Evolutionary conservation across 2,329 filamentous ascomycete species (phyloP), one percentile per base, ranked within the genome.

Genomic region (Lithohypha guttulata): DNA sequence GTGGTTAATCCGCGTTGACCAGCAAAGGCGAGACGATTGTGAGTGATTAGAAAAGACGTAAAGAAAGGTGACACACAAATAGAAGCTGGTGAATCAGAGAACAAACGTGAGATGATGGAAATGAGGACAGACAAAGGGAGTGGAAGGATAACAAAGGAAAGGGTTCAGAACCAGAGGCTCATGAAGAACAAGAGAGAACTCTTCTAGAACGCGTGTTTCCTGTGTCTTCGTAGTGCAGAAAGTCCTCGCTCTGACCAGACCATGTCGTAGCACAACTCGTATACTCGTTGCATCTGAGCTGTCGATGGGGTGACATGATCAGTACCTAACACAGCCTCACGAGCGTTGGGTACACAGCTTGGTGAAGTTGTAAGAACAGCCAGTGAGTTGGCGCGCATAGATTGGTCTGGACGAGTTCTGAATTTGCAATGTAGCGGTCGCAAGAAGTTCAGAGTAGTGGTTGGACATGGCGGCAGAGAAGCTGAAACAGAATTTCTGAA

Each of bases 311-410:
- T 39, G 19, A 39, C 20, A 21, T 18, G 8, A 14, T n/a, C n/a
- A n/a, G n/a, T n/a, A n/a, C n/a, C 25, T 21, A 28, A 7, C 34
- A 28, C 19, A 21, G 25, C 34, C 25, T 30, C 26, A 27, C 13
- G 23, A 15, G 23, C 23, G 35, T 39, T 39, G 35, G 35, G 27
- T 30, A 39, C 35, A 39, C 35, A 30, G 13, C 14, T 11, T 10
- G 17, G 23, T 7, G 42, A 42, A 27, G 43, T 31, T 39, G 28
- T 34, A 42, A 46, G 42, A 23, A 47, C 38, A 46, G 45, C 48
- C 48, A 49, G 46, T 51, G 40, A 38, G 36, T 48, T 48, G 34
- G 37, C 42, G 45, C 38, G 29, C 20, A 22, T 20, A 4, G 22
- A 30, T 20, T 13, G 9, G 31, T 15, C 23, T 23, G 20, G 35